These are phyloP conservation scores for Metschnikowia picachoensis DNA, from an alignment of 805 yeast genomes.

Conservation along the genomic window DNA sequence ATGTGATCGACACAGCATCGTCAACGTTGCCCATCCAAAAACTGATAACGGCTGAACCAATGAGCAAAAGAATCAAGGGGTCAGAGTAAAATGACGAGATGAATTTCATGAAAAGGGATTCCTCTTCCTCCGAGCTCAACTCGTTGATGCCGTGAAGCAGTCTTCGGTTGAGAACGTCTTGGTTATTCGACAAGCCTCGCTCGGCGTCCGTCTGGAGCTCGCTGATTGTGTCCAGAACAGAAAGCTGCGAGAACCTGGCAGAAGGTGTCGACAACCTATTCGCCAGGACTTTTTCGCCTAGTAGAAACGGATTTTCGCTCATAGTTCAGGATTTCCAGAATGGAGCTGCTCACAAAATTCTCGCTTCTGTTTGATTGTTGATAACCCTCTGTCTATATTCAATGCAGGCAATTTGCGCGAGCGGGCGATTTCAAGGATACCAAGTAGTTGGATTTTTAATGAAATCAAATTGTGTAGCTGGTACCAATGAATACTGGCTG, in stretches of 20 bases:
- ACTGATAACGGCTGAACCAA: slow-evolving; percentile 84
- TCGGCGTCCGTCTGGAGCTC: slow-evolving; percentile 59
- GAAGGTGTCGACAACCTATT: slow-evolving; percentile 48
- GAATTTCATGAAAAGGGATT: slow-evolving; percentile 67
- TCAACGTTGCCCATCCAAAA: slow-evolving; percentile 94
- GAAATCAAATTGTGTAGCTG: background rate
- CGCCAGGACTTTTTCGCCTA: slow-evolving; percentile 18
- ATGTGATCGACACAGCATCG: slow-evolving; percentile 90
- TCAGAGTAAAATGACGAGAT: slow-evolving; percentile 80
- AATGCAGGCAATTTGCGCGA: no score
- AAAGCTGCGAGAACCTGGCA: slow-evolving; percentile 53
- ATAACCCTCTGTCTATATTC: no score
- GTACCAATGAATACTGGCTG: background rate
- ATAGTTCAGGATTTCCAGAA: slow-evolving; percentile 15
- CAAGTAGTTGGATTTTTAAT: background rate
- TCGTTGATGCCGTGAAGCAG: slow-evolving; percentile 80
- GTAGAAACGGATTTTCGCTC: slow-evolving; percentile 41
- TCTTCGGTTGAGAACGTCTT: slow-evolving; percentile 70
- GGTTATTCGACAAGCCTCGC: slow-evolving; percentile 62
- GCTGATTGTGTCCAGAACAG: slow-evolving; percentile 61
- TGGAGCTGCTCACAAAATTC: background rate
- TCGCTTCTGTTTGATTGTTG: no score
- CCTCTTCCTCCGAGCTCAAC: slow-evolving; percentile 71
- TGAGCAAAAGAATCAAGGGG: slow-evolving; percentile 81
- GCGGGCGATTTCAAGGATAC: background rate